phyloP scores from a whole-genome alignment of 2,329 filamentous ascomycete genomes.

The Moelleriella libera region DNA sequence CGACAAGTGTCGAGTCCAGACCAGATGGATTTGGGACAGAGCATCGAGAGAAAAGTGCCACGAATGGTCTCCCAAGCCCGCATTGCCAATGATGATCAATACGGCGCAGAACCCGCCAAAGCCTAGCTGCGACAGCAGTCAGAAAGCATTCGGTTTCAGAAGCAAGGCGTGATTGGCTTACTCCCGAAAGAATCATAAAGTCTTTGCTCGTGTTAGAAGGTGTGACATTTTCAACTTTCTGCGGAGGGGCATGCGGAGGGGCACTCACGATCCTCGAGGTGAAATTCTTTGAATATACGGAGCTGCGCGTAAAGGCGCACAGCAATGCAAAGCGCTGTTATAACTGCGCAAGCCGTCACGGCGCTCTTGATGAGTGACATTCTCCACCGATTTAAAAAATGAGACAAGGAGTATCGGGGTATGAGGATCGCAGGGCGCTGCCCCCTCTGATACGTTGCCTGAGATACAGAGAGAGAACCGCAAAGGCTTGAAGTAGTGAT shows the following conservation, averaged over 20 bases:
- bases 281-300: neutral
- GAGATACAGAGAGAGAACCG: no score
- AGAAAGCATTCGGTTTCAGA: neutral
- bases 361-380: constrained; percentile 14
- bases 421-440: no score
- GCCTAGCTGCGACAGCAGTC: neutral
- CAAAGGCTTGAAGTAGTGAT: no score
- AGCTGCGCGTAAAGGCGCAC: neutral
- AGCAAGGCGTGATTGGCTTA: neutral
- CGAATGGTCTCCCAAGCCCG: neutral
- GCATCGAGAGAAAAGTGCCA: neutral
- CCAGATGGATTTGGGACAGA: neutral
- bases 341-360: neutral
- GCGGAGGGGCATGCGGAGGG: neutral
- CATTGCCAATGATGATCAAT: neutral
- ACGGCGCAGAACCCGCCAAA: neutral
- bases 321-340: neutral
- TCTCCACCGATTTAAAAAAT: no score
- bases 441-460: no score
- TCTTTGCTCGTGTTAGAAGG: neutral
- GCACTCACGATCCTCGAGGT: neutral
- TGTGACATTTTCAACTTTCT: neutral
- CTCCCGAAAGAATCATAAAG: neutral
- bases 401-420: no score
- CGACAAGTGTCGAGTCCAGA: neutral